phyloP scores from a whole-genome alignment of 371 early-diverging fungal genomes.

The Lichtheimia ramosa region DNA sequence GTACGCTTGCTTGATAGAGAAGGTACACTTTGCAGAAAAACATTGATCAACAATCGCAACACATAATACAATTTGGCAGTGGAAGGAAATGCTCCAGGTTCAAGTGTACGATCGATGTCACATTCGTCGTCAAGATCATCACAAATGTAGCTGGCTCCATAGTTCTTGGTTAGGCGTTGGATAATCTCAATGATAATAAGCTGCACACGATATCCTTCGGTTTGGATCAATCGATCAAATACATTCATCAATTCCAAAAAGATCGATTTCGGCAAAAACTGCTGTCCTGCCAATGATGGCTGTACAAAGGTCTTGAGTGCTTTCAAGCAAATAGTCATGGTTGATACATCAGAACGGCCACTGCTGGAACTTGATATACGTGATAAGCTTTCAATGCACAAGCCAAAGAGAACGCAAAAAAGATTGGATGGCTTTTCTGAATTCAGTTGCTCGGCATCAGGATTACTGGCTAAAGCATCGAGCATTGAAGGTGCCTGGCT shows the following conservation, averaged over 20 bases:
- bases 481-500: conserved; percentile 42
- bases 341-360: conserved; percentile 27
- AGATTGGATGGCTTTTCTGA: conserved; percentile 38
- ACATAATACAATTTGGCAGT: conserved; percentile 50
- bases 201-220: conserved; percentile 50
- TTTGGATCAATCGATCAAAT: conserved; percentile 62
- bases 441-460: conserved; percentile 28
- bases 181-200: conserved; percentile 47
- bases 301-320: conserved; percentile 45
- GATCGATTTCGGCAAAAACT: conserved; percentile 50
- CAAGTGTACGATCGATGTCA: conserved; percentile 31
- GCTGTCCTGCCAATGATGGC: conserved; percentile 37
- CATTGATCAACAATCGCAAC: conserved; percentile 45
- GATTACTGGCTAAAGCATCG: conserved; percentile 35
- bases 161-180: conserved; percentile 41
- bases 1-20: conserved; percentile 33
- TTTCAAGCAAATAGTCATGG: conserved; percentile 39
- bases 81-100: conserved; percentile 43
- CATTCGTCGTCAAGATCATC: conserved; percentile 33
- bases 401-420: conserved; percentile 62
- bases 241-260: conserved; percentile 65
- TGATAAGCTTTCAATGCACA: conserved; percentile 66
- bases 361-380: conserved; percentile 42
- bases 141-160: conserved; percentile 39
- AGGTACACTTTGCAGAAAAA: conserved; percentile 51